phyloP scores from a whole-genome alignment of 129 eudicot genomes.

The Heracleum sosnowskyi region DNA sequence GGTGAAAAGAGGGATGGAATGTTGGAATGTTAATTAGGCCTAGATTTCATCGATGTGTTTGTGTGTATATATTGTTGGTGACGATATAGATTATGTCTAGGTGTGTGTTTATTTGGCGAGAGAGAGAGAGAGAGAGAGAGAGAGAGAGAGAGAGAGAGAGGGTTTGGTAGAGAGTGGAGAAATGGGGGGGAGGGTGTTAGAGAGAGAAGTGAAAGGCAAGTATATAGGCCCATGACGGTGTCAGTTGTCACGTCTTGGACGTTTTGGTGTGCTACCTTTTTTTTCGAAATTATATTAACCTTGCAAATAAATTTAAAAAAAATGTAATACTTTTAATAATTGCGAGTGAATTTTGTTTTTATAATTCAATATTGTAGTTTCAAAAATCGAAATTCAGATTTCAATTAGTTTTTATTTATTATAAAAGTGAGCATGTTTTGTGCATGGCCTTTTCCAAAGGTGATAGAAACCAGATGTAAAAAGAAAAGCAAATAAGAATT shows the following conservation, averaged over 20 bases:
- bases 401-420: no score
- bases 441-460: no score
- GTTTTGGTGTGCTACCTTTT: background rate
- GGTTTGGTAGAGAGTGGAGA: conserved; percentile 2
- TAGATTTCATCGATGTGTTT: background rate
- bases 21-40: background rate
- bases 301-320: no score
- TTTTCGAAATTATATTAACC: no score
- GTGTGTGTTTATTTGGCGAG: no score
- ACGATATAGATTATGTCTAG: background rate
- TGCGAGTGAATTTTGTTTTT: no score
- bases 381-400: no score
- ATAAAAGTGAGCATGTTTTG: no score
- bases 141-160: background rate
- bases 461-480: no score
- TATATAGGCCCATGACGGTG: conserved; percentile 1
- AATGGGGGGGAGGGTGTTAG: background rate
- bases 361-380: no score
- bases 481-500: no score
- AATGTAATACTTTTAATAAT: no score
- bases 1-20: background rate
- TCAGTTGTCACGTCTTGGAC: background rate
- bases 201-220: conserved; percentile 11
- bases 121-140: background rate
- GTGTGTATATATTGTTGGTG: background rate